These are phyloP conservation scores for Abelmoschus esculentus DNA, from an alignment of 345 rosid genomes.

Conservation along the genomic window DNA sequence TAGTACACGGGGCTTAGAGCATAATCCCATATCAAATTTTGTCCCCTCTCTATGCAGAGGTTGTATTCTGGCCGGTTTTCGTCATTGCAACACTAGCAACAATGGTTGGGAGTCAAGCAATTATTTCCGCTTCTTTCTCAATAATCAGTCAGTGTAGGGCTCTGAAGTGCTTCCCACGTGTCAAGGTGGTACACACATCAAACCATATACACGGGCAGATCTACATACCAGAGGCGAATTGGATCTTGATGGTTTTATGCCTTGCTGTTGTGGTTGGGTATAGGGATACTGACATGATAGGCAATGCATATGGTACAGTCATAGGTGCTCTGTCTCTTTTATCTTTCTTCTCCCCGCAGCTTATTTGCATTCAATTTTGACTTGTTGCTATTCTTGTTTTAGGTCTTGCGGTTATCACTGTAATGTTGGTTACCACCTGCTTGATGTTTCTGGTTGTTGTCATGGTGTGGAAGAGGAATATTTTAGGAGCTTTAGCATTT, in stretches of 20 bases:
- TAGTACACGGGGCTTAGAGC: background rate
- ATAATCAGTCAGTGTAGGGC: slow-evolving; percentile 27
- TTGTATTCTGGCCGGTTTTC: slow-evolving; percentile 27
- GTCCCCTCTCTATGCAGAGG: slow-evolving; percentile 9
- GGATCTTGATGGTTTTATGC: slow-evolving; percentile 26
- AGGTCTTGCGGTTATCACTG: slow-evolving; percentile 30
- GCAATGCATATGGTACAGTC: slow-evolving; percentile 23
- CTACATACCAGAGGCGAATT: slow-evolving; percentile 31
- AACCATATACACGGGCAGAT: slow-evolving; percentile 27
- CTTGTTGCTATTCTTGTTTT: slow-evolving; percentile 6
- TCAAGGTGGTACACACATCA: slow-evolving; percentile 25
- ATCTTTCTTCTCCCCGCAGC: background rate
- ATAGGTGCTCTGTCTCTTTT: background rate
- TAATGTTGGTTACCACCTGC: slow-evolving; percentile 31
- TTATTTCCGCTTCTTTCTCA: slow-evolving; percentile 25
- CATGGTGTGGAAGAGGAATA: slow-evolving; percentile 17
- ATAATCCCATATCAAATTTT: background rate
- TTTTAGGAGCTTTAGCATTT: slow-evolving; percentile 17
- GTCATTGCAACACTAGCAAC: slow-evolving; percentile 25
- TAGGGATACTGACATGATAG: slow-evolving; percentile 22
- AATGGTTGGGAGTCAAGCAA: slow-evolving; percentile 28
- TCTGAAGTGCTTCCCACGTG: slow-evolving; percentile 24
- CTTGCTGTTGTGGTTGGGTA: slow-evolving; percentile 21
- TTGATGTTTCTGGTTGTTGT: slow-evolving; percentile 26
- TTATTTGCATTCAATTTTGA: background rate